Conservation (phyloP, 148 eudicot species). For the Beta vulgaris region DNA sequence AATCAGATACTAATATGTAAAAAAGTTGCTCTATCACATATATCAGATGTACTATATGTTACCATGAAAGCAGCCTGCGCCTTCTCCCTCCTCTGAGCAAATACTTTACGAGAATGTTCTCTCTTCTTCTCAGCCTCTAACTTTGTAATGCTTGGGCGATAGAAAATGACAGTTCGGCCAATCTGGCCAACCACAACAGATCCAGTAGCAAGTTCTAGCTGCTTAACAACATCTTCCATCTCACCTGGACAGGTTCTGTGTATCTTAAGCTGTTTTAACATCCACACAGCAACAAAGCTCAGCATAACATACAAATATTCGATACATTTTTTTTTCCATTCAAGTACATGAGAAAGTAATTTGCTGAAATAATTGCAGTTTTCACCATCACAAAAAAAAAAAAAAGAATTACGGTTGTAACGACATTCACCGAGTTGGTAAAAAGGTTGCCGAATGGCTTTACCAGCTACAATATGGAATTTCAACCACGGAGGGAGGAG, state of each 20-base stretch:
- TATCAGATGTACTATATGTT: background rate
- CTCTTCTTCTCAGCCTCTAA: slow-evolving; percentile 79
- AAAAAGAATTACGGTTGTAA: background rate
- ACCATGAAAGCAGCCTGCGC: slow-evolving; percentile 44
- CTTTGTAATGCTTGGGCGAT: slow-evolving; percentile 79
- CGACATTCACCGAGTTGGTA: background rate
- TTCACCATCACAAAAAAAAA: background rate
- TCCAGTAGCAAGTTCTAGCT: slow-evolving; percentile 61
- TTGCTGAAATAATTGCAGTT: background rate
- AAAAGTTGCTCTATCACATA: background rate
- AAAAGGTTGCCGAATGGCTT: background rate
- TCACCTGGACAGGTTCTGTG: slow-evolving; percentile 70
- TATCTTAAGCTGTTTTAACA: slow-evolving; percentile 63
- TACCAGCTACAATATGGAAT: background rate
- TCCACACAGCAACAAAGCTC: background rate
- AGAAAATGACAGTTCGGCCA: slow-evolving; percentile 90
- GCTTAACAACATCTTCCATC: slow-evolving; percentile 67
- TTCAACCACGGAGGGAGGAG: background rate
- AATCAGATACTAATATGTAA: background rate
- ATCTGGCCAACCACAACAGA: slow-evolving; percentile 72
- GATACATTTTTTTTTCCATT: background rate
- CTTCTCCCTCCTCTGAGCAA: slow-evolving; percentile 35
- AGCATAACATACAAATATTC: background rate
- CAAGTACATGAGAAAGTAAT: background rate
- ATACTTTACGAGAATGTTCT: slow-evolving; percentile 47